Evolutionary conservation across 345 rosid genomes (phyloP).

Genomic region (Nasturtium officinale): DNA sequence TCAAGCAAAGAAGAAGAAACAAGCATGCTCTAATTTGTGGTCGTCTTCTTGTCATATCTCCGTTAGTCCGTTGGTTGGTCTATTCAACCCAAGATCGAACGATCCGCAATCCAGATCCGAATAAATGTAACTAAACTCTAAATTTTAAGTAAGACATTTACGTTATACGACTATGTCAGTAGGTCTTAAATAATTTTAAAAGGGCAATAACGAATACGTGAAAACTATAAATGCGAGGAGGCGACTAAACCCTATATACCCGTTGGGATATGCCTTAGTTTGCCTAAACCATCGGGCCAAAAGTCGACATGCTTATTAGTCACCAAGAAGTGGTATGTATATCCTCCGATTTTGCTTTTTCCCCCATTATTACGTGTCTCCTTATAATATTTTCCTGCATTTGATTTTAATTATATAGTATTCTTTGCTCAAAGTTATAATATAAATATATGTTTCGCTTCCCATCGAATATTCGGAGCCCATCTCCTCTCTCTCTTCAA

Average conservation of each 20-base stretch:
- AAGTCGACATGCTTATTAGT: constrained; percentile 23
- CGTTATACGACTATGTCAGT: background rate
- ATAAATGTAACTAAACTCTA: background rate
- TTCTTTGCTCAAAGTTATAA: background rate
- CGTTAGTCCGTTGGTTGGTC: background rate
- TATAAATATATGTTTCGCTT: constrained; percentile 11
- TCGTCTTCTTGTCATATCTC: background rate
- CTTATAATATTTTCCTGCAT: constrained; percentile 8
- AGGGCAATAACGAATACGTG: background rate
- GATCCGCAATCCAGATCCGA: background rate
- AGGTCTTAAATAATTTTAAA: background rate
- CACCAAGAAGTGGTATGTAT: constrained; percentile 21
- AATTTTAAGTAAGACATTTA: background rate
- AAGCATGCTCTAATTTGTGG: background rate
- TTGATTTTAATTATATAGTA: background rate
- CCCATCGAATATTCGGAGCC: constrained; percentile 41
- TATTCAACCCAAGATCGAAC: background rate
- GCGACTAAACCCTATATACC: constrained; percentile 23
- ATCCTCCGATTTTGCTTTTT: constrained; percentile 41
- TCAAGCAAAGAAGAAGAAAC: background rate
- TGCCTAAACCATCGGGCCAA: constrained; percentile 32
- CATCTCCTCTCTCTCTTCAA: constrained; percentile 1
- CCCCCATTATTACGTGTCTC: constrained; percentile 38
- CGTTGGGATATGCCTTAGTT: constrained; percentile 35
- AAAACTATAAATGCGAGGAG: background rate